A percentile compares a stretch with the other conserved stretches of the same genome.
These are phyloP conservation scores for Fraxinus greggii DNA, from an alignment of 305 asterid species.

Conservation along the genomic window DNA sequence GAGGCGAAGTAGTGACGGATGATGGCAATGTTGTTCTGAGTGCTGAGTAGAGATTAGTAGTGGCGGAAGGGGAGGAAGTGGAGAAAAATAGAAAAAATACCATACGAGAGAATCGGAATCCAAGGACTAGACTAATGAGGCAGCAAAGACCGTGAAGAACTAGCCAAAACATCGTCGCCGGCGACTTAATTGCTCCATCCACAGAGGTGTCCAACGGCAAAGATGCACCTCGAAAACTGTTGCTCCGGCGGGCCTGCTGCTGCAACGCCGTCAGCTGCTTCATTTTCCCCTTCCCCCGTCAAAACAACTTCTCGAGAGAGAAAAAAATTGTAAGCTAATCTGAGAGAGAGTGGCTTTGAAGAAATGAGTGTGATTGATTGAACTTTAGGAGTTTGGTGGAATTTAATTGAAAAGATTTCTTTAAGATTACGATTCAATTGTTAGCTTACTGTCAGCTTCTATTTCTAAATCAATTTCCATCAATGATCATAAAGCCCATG, in stretches of 20 bases:
- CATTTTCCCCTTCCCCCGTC: slow-evolving; percentile 30
- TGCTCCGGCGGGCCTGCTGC: slow-evolving; percentile 79
- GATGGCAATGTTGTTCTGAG: slow-evolving; percentile 28
- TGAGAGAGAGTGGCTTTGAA: slow-evolving; percentile 35
- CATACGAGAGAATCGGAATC: slow-evolving; percentile 86
- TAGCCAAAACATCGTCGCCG: slow-evolving; percentile 77
- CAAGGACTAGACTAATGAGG: slow-evolving; percentile 74
- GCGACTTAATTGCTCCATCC: slow-evolving; percentile 64
- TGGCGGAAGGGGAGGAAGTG: slow-evolving; percentile 39
- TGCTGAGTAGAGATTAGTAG: slow-evolving; percentile 37
- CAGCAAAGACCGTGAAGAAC: slow-evolving; percentile 76
- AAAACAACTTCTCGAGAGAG: slow-evolving; percentile 23
- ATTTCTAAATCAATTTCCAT: slow-evolving; percentile 14
- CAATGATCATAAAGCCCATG: slow-evolving; percentile 16
- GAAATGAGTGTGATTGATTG: slow-evolving; percentile 30
- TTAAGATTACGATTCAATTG: slow-evolving; percentile 44
- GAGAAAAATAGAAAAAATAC: slow-evolving; percentile 71
- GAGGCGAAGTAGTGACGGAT: slow-evolving; percentile 21
- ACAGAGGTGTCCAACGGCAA: slow-evolving; percentile 63
- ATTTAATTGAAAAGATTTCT: slow-evolving; percentile 36
- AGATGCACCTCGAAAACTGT: slow-evolving; percentile 61
- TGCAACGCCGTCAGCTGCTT: slow-evolving; percentile 71
- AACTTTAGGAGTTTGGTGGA: slow-evolving; percentile 22
- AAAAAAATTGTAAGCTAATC: neutral
- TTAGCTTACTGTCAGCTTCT: slow-evolving; percentile 33